Evolutionary conservation across 345 rosid species (phyloP).

Genomic region (Brassica rapa): DNA sequence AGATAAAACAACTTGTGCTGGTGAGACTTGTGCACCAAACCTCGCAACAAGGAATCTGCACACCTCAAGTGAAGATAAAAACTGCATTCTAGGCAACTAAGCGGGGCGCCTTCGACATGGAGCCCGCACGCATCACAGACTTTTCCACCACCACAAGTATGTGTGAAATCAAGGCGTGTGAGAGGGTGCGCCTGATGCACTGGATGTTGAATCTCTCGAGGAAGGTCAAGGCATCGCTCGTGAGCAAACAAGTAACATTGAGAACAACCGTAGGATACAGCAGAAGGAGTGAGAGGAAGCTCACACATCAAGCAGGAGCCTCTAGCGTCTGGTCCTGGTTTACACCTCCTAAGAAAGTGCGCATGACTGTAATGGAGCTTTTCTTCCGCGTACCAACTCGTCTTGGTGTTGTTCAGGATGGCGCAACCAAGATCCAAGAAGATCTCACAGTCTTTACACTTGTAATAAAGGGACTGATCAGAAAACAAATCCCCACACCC

Average conservation of each 20-base stretch:
- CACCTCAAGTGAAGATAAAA: background rate
- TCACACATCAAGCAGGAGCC: background rate
- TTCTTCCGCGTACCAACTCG: background rate
- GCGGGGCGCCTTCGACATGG: background rate
- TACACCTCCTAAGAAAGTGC: background rate
- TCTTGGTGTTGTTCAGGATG: background rate
- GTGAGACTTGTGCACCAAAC: background rate
- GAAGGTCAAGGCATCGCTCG: background rate
- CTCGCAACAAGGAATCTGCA: background rate
- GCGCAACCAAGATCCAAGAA: background rate
- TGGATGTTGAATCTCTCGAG: background rate
- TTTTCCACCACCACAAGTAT: background rate
- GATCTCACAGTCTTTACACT: background rate
- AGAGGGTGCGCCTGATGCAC: background rate
- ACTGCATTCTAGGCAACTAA: background rate
- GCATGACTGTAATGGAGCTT: background rate
- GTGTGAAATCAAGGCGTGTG: background rate
- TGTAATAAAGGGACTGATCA: background rate
- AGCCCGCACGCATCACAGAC: background rate
- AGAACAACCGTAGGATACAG: background rate
- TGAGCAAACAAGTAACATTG: background rate
- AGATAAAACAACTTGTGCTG: background rate
- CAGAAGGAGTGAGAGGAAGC: background rate
- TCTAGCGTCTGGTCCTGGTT: background rate
- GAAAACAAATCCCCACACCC: background rate